phyloP scores from a whole-genome alignment of 257 asterid genomes.

The Anisodus acutangulus region DNA sequence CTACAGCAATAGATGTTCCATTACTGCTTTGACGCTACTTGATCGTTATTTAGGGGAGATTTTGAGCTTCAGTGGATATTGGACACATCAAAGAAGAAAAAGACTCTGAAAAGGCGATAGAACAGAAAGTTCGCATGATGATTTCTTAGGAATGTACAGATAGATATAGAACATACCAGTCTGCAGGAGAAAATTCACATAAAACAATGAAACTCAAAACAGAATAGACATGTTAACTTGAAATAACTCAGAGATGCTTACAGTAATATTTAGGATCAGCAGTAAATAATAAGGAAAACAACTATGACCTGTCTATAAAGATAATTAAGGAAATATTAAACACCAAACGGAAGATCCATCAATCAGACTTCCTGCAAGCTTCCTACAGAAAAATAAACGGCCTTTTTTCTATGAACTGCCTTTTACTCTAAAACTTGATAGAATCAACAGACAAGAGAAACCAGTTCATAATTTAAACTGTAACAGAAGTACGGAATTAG shows the following conservation, averaged over 20 bases:
- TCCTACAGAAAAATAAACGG: background rate
- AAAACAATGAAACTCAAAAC: background rate
- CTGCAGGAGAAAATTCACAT: background rate
- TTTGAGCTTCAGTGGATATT: conserved; percentile 9
- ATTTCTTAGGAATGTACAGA: background rate
- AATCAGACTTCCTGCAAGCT: background rate
- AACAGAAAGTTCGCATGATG: background rate
- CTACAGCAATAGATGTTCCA: background rate
- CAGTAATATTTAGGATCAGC: background rate
- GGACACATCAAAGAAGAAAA: conserved; percentile 7
- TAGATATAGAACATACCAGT: background rate
- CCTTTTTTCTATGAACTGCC: background rate
- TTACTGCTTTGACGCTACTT: conserved; percentile 13
- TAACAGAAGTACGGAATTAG: background rate
- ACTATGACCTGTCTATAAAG: background rate
- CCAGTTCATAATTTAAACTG: background rate
- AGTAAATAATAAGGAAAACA: background rate
- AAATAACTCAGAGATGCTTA: conserved; percentile 9
- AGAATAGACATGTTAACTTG: background rate
- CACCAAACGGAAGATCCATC: background rate
- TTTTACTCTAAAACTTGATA: background rate
- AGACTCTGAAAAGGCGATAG: background rate
- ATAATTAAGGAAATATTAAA: background rate
- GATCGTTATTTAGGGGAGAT: background rate
- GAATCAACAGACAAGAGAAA: background rate